Base-by-base conservation (phyloP, 1,284 basidiomycete genomes). In the Bjerkandera adusta region DNA sequence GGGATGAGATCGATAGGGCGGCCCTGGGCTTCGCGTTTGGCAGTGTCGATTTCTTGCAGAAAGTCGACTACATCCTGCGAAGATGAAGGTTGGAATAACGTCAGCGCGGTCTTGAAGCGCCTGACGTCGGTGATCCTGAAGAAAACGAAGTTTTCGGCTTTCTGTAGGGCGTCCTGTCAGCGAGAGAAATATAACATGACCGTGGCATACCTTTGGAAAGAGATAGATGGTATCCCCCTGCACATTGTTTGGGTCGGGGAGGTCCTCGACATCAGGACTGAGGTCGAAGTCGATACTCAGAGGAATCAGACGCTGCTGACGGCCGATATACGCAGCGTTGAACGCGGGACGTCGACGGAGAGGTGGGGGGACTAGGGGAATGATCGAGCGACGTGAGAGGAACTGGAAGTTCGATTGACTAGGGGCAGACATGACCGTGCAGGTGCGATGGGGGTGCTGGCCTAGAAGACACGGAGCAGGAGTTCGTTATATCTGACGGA, bases 71-170 rank as follows among this genome's bases (percentile, higher is more conserved):
- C 45, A 4, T 40, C 26, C 16, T 43, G 18, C 5, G 39, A 24
- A 10, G 43, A 34, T 20, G 43, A 55, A n/a, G 50, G 50, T 20
- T 49, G 22, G 34, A 47, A 56, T 7, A 34, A 35, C 13, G 29
- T 29, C 27, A 56, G 32, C 21, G 33, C 46, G 12, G 26, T 33
- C 25, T 38, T 43, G 43, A 56, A 56, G 24, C 29, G 11, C 16
- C 36, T 11, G 15, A 35, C 41, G 25, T 54, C 30, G 20, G 16
- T 45, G 50, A 56, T 54, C 20, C 40, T 25, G 27, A 54, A 56
- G 39, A 56, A 54, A 1, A 48, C 20, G 35, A 56, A 54, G 15
- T 25, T 21, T 22, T 54, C 51, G 27, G 48, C 48, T 10, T 35
- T 26, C 50, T 50, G 40, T 36, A 30, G 21, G 21, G 15, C 16